A percentile compares a stretch with the other conserved stretches of the same genome.
Conservation (phyloP, 306 rosid species). For the Lathyrus aphaca region DNA sequence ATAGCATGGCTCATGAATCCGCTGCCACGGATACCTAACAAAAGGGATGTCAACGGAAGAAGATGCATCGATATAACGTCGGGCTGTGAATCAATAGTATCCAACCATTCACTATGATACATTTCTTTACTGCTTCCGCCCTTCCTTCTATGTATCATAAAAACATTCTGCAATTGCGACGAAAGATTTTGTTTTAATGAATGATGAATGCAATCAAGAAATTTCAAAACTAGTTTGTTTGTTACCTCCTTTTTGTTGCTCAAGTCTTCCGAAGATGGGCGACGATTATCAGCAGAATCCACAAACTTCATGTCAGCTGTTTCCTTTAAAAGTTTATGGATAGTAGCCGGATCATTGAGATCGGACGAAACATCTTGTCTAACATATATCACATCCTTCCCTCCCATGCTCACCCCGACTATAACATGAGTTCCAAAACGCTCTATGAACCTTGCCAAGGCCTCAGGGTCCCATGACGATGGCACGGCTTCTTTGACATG, state of each 20-base stretch:
- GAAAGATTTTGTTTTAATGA: neutral
- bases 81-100: slow-evolving; percentile 71
- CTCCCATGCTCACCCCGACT: slow-evolving; percentile 92
- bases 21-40: slow-evolving; percentile 71
- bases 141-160: slow-evolving; percentile 59
- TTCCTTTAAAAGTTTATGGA: slow-evolving; percentile 66
- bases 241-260: slow-evolving; percentile 57
- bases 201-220: slow-evolving; percentile 14
- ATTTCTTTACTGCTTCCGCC: slow-evolving; percentile 66
- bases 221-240: neutral
- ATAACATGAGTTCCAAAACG: slow-evolving; percentile 84
- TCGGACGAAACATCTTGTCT: slow-evolving; percentile 73
- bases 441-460: slow-evolving; percentile 78
- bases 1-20: slow-evolving; percentile 91
- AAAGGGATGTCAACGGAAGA: slow-evolving; percentile 74
- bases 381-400: slow-evolving; percentile 81
- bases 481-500: slow-evolving; percentile 81
- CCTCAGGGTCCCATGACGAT: slow-evolving; percentile 74
- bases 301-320: slow-evolving; percentile 65
- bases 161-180: slow-evolving; percentile 58
- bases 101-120: slow-evolving; percentile 78
- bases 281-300: slow-evolving; percentile 53
- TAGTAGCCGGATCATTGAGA: slow-evolving; percentile 57
- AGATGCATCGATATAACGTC: slow-evolving; percentile 80
- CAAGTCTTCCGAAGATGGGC: slow-evolving; percentile 49